A percentile compares a stretch with the other conserved stretches of the same genome.
Evolutionary conservation across 257 asterid species (phyloP).

Genomic region (Solanum virginianum): DNA sequence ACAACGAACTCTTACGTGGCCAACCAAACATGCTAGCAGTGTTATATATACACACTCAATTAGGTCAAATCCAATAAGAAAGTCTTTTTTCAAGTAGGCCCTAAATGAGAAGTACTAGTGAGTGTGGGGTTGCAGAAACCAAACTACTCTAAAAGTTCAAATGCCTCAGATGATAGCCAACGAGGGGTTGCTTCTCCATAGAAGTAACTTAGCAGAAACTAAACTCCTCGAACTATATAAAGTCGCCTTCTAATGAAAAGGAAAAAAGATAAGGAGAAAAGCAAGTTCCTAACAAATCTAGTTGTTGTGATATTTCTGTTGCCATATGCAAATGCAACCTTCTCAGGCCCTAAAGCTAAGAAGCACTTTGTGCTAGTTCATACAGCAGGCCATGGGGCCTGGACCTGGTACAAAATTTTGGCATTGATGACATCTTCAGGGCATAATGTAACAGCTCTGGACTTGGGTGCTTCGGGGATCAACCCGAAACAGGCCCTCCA

Average conservation of each 20-base stretch:
- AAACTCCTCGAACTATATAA: too few relatives aligned
- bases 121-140: too few relatives aligned
- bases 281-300: neutral
- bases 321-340: neutral
- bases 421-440: conserved; percentile 9
- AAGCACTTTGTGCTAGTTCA: conserved; percentile 27
- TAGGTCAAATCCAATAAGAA: too few relatives aligned
- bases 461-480: conserved; percentile 1
- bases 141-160: too few relatives aligned
- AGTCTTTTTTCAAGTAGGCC: too few relatives aligned
- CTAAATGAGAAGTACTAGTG: too few relatives aligned
- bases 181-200: neutral
- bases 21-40: too few relatives aligned
- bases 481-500: conserved; percentile 6
- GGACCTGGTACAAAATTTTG: conserved; percentile 25
- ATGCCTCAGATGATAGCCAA: too few relatives aligned
- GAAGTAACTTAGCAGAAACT: neutral
- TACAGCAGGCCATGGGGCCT: conserved; percentile 24
- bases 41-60: too few relatives aligned
- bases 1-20: too few relatives aligned
- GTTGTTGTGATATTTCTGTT: too few relatives aligned
- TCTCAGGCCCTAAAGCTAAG: neutral
- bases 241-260: too few relatives aligned
- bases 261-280: neutral
- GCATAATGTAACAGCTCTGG: conserved; percentile 12